phyloP scores from a whole-genome alignment of 176 grass and related monocot species.

The Eleusine indica region DNA sequence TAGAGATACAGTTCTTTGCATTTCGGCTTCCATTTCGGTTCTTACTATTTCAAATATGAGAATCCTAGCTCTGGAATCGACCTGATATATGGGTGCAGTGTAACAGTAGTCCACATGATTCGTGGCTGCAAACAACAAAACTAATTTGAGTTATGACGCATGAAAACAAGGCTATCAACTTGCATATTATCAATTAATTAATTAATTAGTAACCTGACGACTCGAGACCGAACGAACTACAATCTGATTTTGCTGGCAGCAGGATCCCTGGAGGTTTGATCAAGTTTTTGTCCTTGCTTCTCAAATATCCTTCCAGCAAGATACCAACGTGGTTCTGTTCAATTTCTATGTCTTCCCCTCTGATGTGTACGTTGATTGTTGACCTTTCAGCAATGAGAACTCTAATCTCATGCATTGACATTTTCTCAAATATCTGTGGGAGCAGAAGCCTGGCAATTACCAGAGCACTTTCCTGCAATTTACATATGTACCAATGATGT shows the following conservation, averaged over 20 bases:
- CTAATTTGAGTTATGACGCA: background rate
- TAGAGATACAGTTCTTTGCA: conserved; percentile 45
- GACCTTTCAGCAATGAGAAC: conserved; percentile 70
- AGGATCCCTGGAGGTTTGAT: conserved; percentile 68
- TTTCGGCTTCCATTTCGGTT: conserved; percentile 37
- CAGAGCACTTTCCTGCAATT: conserved; percentile 74
- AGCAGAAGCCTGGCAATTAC: conserved; percentile 71
- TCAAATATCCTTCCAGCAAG: conserved; percentile 91
- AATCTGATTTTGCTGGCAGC: conserved; percentile 50
- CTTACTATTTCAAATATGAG: conserved; percentile 62
- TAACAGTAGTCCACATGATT: conserved; percentile 58
- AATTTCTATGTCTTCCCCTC: conserved; percentile 69
- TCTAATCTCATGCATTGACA: conserved; percentile 84
- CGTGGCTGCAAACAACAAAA: conserved; percentile 41
- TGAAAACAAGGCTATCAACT: background rate
- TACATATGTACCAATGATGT: background rate
- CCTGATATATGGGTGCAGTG: conserved; percentile 56
- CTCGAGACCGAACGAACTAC: conserved; percentile 61
- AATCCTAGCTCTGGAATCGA: conserved; percentile 69
- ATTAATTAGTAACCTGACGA: conserved; percentile 58
- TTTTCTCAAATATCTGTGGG: conserved; percentile 88
- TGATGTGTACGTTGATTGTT: conserved; percentile 69
- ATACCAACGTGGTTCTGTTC: conserved; percentile 62
- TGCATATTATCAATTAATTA: background rate
- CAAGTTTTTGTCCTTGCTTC: conserved; percentile 48